Conservation (phyloP, 2,329 filamentous ascomycete species). For the Penicillium sp. region DNA sequence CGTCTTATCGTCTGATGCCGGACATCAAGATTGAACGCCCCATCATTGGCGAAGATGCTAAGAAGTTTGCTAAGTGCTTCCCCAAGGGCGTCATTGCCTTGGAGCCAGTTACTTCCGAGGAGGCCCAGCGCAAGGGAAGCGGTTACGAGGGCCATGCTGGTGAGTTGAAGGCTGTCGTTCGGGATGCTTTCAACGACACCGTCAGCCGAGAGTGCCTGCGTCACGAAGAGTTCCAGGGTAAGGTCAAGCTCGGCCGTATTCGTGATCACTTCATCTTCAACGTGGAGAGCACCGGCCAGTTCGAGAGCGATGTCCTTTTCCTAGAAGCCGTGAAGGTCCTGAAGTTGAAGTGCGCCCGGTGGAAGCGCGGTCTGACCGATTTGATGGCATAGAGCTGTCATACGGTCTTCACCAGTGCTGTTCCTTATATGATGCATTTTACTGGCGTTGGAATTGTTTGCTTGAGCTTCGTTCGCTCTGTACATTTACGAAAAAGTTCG, state of each 20-base stretch:
- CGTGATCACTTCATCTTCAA: conserved; percentile 98
- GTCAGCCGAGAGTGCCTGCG: conserved; percentile 91
- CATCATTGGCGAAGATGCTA: conserved; percentile 82
- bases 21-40: conserved; percentile 81
- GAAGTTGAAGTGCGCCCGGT: conserved; percentile 73
- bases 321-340: conserved; percentile 83
- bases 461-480: conserved; percentile 35
- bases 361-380: conserved; percentile 51
- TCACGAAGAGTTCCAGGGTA: conserved; percentile 90
- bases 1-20: conserved; percentile 87
- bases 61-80: conserved; percentile 90
- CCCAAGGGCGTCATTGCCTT: conserved; percentile 83
- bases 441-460: conserved; percentile 43
- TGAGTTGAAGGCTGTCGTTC: conserved; percentile 84
- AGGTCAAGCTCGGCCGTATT: conserved; percentile 88
- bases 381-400: conserved; percentile 41
- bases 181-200: conserved; percentile 88
- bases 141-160: conserved; percentile 76
- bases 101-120: conserved; percentile 69
- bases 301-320: conserved; percentile 91
- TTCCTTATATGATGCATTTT: conserved; percentile 41
- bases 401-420: conserved; percentile 15
- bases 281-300: conserved; percentile 93
- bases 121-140: conserved; percentile 62
- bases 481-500: conserved; percentile 43